phyloP scores from a whole-genome alignment of 129 eudicot genomes.

The Chrysanthemum seticuspe region DNA sequence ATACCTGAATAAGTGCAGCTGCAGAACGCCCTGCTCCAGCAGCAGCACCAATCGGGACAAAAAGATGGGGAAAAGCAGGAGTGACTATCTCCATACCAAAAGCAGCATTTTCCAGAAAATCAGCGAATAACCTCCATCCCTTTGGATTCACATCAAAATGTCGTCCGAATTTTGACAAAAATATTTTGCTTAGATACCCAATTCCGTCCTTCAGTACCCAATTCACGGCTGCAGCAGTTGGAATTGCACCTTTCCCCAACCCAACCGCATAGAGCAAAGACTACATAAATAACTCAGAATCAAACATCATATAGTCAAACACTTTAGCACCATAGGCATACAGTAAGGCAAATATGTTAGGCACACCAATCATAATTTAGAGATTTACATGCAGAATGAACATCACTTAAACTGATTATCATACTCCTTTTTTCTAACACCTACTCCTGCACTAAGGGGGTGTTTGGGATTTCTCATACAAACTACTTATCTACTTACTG shows the following conservation, averaged over 20 bases:
- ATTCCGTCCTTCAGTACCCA: slow-evolving; percentile 99
- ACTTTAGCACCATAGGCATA: too few species aligned
- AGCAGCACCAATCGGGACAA: slow-evolving; percentile 91
- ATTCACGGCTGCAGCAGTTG: slow-evolving; percentile 96
- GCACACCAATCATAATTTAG: too few species aligned
- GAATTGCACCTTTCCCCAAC: slow-evolving; percentile 95
- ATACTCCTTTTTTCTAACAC: too few species aligned
- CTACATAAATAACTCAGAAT: slow-evolving; percentile 27
- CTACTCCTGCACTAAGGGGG: too few species aligned
- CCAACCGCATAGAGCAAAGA: slow-evolving; percentile 97
- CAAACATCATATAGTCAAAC: slow-evolving; percentile 8
- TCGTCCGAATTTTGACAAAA: slow-evolving; percentile 89
- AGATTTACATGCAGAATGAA: too few species aligned
- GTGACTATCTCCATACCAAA: slow-evolving; percentile 91
- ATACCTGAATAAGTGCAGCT: slow-evolving; percentile 86
- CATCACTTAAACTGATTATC: too few species aligned
- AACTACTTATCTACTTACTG: too few species aligned
- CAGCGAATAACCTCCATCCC: slow-evolving; percentile 98
- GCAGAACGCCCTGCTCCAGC: slow-evolving; percentile 99
- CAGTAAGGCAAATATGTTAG: too few species aligned
- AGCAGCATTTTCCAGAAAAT: slow-evolving; percentile 90
- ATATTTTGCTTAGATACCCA: slow-evolving; percentile 89
- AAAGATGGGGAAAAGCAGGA: slow-evolving; percentile 97
- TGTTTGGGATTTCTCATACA: too few species aligned
- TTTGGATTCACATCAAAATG: slow-evolving; percentile 98